Percentiles rank a stretch among this genome's conserved stretches.
Evolutionary conservation across 768 basidiomycete genomes (phyloP).

Genomic region (Trametes cinnabarina): DNA sequence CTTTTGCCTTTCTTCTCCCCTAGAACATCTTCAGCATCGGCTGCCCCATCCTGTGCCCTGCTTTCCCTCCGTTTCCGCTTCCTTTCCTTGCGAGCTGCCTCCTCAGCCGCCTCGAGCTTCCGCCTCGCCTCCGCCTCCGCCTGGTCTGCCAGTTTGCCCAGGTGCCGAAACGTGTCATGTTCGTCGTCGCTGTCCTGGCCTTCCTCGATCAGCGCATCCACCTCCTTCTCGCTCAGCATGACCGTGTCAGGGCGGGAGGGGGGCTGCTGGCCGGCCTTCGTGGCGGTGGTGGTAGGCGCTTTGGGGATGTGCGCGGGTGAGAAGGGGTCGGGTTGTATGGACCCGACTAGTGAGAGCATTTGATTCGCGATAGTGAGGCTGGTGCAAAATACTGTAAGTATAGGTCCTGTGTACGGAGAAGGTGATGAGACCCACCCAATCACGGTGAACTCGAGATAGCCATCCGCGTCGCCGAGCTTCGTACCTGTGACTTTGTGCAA

Average conservation of each 20-base stretch:
- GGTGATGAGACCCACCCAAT: slow-evolving; percentile 61
- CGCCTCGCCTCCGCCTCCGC: slow-evolving; percentile 24
- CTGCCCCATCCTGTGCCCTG: slow-evolving; percentile 15
- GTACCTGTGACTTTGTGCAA: slow-evolving; percentile 68
- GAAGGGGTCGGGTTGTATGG: slow-evolving; percentile 75
- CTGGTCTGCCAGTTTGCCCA: slow-evolving; percentile 32
- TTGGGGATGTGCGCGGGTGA: slow-evolving; percentile 53
- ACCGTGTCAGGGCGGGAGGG: slow-evolving; percentile 4
- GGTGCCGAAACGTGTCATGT: slow-evolving; percentile 32
- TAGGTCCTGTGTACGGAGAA: not conserved
- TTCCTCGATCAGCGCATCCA: slow-evolving; percentile 22
- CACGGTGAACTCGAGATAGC: slow-evolving; percentile 78
- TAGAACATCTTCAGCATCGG: slow-evolving; percentile 12
- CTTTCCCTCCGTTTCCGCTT: slow-evolving; percentile 31
- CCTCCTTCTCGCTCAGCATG: slow-evolving; percentile 26
- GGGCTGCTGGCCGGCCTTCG: not conserved
- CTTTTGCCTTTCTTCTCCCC: slow-evolving; percentile 30
- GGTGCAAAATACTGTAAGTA: not conserved
- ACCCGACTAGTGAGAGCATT: slow-evolving; percentile 88
- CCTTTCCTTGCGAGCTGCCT: slow-evolving; percentile 28
- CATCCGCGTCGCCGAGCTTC: slow-evolving; percentile 63
- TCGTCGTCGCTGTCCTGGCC: slow-evolving; percentile 29
- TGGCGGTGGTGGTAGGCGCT: slow-evolving; percentile 21
- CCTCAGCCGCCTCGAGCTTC: slow-evolving; percentile 25
- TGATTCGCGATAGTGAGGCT: slow-evolving; percentile 90